phyloP scores from a whole-genome alignment of 2,329 filamentous ascomycete genomes.

The Fusarium praegraminearum region DNA sequence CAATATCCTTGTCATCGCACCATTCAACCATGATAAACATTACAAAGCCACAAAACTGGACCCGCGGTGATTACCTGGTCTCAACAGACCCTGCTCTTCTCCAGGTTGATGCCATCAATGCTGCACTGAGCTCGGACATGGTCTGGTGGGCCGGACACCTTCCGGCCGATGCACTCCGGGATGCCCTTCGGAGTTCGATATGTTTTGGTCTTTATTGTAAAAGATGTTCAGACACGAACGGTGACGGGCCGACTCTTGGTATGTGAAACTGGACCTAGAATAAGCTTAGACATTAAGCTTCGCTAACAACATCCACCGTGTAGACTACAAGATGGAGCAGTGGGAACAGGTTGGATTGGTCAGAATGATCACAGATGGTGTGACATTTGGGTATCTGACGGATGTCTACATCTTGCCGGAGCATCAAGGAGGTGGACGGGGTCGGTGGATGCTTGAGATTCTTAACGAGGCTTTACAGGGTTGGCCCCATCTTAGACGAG shows the following conservation, averaged over 20 bases:
- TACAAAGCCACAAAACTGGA: neutral
- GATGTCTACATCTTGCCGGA: neutral
- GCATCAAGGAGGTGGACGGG: neutral
- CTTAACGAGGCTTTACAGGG: neutral
- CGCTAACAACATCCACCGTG: neutral
- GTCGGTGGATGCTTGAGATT: conserved; percentile 1
- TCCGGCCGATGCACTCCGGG: neutral
- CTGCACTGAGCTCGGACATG: neutral
- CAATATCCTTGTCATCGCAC: neutral
- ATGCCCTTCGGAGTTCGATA: neutral
- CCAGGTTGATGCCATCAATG: conserved; percentile 2
- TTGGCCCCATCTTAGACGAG: neutral
- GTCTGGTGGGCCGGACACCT: conserved; percentile 7
- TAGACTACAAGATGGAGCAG: neutral
- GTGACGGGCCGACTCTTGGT: neutral
- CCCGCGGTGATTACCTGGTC: neutral
- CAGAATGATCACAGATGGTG: neutral
- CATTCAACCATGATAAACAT: neutral
- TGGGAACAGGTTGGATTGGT: neutral
- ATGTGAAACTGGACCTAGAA: neutral
- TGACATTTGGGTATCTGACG: neutral
- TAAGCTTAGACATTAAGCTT: neutral
- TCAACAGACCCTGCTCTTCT: conserved; percentile 1
- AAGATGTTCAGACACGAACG: neutral
- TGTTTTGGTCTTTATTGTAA: conserved; percentile 2